Evolutionary conservation across 192 early-diverging fungal genomes (phyloP), one percentile per base, ranked within the genome.

Genomic region (Funneliformis geosporum): DNA sequence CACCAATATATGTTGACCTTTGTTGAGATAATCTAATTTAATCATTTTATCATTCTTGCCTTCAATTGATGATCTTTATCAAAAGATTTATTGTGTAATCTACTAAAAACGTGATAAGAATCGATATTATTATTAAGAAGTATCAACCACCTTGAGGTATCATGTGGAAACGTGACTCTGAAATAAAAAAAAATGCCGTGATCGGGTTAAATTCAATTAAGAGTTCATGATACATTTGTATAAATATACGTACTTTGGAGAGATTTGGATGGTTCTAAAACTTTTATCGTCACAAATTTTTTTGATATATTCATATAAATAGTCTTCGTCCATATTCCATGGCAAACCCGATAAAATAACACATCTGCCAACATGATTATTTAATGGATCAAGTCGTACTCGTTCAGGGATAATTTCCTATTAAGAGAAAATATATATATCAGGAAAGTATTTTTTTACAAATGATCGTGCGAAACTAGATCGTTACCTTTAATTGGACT

Each of bases 1-100:
- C 21, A 75, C 73, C 4, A 25, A 75, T 38, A 38, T 75, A 0
- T 40, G 39, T 75, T 75, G 21, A 75, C 27, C 60, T 25, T n/a
- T 18, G 14, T 28, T 21, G 18, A 21, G 18, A 21, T 55, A 2
- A 7, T 21, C 7, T 50, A 21, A 55, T 21, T 55, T 21, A 55
- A 55, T 55, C 21, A 55, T 55, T 5, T 55, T 55, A 55, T 16
- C 5, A 55, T 18, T 55, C 50, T 55, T 6, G 50, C 50, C 16
- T 55, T 55, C 16, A 55, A 6, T 55, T 55, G 14, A 55, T 21
- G 21, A 55, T 55, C 5, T 7, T 21, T 2, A 55, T n/a, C 16
- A 55, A 55, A 21, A 55, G 1, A 18, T 21, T 55, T 55, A n/a
- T 55, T 55, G 21, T 55, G 50, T 21, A 55, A 18, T 55, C 50